Evolutionary conservation across 768 basidiomycete species (phyloP), one percentile per base, ranked within the genome.

Genomic region (Collybiopsis confluens): DNA sequence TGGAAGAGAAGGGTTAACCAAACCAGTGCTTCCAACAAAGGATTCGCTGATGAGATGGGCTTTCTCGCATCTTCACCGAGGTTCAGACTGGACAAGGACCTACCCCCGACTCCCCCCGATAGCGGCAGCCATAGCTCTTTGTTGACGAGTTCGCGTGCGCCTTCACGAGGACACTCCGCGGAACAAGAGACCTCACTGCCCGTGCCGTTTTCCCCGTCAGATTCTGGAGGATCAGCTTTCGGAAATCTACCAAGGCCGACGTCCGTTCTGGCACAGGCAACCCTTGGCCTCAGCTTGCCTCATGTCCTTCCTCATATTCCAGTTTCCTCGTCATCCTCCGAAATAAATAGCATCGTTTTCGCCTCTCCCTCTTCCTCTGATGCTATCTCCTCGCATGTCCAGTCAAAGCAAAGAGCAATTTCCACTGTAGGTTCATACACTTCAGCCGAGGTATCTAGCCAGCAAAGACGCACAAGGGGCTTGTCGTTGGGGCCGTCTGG

Each of bases 221-320:
- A 58, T 52, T 48, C 26, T 57, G 54, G 37, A 45, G 60, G 33
- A 35, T 30, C 26, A n/a, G 35, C 43, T 21, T 27, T 42, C 30
- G 41, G 23, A 36, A 37, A 33, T 33, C 66, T 72, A 27, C 66
- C 72, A 5, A 54, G 40, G 16, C 56, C 58, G 6, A 48, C 68
- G 10, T 61, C 69, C 8, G 76, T 78, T 30, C 69, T 81, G 20
- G 78, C 79, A 18, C 84, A 81, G 38, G 78, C 86, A 27, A 71
- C 79, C 2, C 63, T 85, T 26, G 83, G 82, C 28, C 62, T 87
- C 24, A 82, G 85, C 44, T 70, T 85, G 28, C 75, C 83, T 38
- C 80, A 78, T 59, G 71, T 77, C 46, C 69, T 81, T 52, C 77
- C 81, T 18, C 64, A 64, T 40, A 61, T 69, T 48, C 67, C 75